phyloP scores from a whole-genome alignment of 768 basidiomycete genomes.

The Tephrocybe sp. region DNA sequence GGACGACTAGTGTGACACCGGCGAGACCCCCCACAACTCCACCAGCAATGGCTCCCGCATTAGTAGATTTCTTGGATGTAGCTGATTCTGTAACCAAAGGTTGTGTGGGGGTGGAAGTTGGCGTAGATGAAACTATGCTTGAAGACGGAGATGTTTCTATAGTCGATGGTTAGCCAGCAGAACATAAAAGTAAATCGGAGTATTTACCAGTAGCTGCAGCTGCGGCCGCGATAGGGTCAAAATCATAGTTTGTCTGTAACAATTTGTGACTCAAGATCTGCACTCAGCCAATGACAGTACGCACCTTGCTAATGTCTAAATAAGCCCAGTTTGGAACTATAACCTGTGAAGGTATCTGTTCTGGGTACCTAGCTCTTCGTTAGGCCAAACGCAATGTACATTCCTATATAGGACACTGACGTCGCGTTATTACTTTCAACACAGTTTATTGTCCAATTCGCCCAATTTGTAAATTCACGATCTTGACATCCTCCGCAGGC shows the following conservation, averaged over 20 bases:
- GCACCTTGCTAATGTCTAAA: constrained; percentile 43
- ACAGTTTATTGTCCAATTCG: constrained; percentile 36
- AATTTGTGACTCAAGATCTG: background rate
- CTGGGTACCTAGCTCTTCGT: constrained; percentile 37
- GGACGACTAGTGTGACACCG: constrained; percentile 34
- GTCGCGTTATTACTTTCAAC: constrained; percentile 25
- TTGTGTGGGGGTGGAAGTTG: background rate
- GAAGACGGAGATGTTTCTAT: background rate
- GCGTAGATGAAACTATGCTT: background rate
- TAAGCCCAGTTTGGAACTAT: constrained; percentile 57
- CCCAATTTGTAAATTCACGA: constrained; percentile 36
- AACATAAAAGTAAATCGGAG: background rate
- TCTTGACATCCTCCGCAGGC: constrained; percentile 62
- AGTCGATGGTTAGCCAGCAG: background rate
- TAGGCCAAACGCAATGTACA: background rate
- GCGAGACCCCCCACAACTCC: constrained; percentile 56
- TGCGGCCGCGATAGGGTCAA: constrained; percentile 33
- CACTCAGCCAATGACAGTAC: background rate
- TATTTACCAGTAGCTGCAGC: constrained; percentile 3
- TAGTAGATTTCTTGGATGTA: constrained; percentile 11
- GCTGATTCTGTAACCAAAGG: background rate
- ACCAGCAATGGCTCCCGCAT: constrained; percentile 61
- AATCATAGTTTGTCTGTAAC: constrained; percentile 29
- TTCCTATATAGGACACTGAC: constrained; percentile 16
- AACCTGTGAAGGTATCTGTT: constrained; percentile 36